Evolutionary conservation across 2,329 filamentous ascomycete genomes (phyloP).

Genomic region (Pseudogymnoascus sp.): DNA sequence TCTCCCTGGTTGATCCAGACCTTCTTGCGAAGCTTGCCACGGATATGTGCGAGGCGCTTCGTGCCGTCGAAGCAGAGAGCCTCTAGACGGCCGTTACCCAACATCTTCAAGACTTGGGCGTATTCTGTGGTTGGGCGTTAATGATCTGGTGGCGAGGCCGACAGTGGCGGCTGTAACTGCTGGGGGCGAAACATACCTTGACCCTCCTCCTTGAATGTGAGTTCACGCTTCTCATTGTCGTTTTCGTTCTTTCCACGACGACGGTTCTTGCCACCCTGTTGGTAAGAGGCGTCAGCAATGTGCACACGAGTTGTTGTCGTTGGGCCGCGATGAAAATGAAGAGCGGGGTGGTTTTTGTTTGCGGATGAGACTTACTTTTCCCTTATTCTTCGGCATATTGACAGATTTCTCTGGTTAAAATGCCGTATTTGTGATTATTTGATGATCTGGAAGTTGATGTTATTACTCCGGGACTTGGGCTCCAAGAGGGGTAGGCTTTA

Average conservation of each 20-base stretch:
- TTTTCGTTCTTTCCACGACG: conserved; percentile 98
- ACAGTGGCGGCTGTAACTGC: conserved; percentile 1
- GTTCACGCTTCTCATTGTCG: conserved; percentile 97
- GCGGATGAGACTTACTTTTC: conserved; percentile 63
- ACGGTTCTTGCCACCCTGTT: conserved; percentile 92
- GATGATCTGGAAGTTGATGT: conserved; percentile 3
- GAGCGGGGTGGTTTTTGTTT: conserved; percentile 12
- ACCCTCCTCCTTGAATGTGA: conserved; percentile 98
- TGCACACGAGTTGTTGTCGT: conserved; percentile 11
- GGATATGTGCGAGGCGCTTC: conserved; percentile 76
- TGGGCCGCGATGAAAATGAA: conserved; percentile 8
- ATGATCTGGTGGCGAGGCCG: background rate
- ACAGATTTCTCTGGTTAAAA: conserved; percentile 17
- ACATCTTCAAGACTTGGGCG: conserved; percentile 89
- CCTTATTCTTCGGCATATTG: conserved; percentile 98
- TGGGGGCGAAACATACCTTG: conserved; percentile 50
- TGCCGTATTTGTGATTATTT: background rate
- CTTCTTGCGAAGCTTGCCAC: conserved; percentile 98
- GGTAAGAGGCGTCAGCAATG: conserved; percentile 18
- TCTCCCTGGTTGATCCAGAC: conserved; percentile 99
- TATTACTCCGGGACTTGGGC: background rate
- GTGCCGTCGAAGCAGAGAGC: conserved; percentile 89
- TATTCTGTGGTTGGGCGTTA: conserved; percentile 46
- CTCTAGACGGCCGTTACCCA: conserved; percentile 89
- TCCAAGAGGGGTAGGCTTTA: conserved; percentile 9